Evolutionary conservation across 2,329 filamentous ascomycete genomes (phyloP), one percentile per base, ranked within the genome.

Genomic region (Sarocladiaceae sp.): DNA sequence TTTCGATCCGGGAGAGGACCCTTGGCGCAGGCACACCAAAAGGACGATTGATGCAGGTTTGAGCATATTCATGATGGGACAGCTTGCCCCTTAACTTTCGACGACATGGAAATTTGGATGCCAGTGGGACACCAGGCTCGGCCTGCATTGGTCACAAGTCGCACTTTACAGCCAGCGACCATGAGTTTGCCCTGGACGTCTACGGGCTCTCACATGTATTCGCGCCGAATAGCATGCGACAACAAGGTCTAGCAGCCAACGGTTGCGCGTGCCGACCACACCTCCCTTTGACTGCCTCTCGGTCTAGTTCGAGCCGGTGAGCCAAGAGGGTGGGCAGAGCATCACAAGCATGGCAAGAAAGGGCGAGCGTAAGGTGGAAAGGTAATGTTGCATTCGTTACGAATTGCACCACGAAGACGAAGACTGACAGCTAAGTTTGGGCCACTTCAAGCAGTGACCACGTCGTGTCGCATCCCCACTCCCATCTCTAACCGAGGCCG

Each of bases 381-480:
- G 40, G 40, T 15, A 44, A n/a, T 23, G 28, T 40, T 7, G 37
- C 37, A 23, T 15, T 22, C 18, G n/a, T n/a, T n/a, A 22, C 35
- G 35, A 37, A 37, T 37, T n/a, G 35, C 35, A 37, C 35, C 35
- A 17, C 35, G 18, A 37, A 10, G 8, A 37, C 11, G 11, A 37
- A 37, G 11, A n/a, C n/a, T n/a, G n/a, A n/a, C n/a, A n/a, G n/a
- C n/a, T 40, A 40, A 40, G 17, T 17, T 40, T 40, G 37, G 37
- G 37, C 37, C 37, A 40, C 37, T 23, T n/a, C n/a, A 15, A 40
- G 8, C 35, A 23, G 7, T 23, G 37, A 12, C n/a, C n/a, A n/a
- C n/a, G n/a, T n/a, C n/a, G n/a, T n/a, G n/a, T n/a, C n/a, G n/a
- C 37, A 40, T 40, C 37, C 20, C 37, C 37, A 40, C 37, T 22